Base-by-base conservation (phyloP, 1,284 basidiomycete species). In the Apiotrichum veenhuisii region DNA sequence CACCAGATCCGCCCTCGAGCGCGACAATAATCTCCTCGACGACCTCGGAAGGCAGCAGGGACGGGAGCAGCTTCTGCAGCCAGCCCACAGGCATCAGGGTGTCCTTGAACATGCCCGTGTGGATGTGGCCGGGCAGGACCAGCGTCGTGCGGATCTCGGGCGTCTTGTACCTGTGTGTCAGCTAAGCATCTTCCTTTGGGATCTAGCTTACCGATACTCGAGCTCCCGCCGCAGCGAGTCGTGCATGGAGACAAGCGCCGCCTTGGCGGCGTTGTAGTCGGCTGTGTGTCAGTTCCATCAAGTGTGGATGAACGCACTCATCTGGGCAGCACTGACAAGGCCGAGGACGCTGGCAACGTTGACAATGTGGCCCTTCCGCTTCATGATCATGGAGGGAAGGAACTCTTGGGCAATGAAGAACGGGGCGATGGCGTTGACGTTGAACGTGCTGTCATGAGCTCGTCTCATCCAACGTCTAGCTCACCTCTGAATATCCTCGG, bases 371-470 rank as follows among this genome's bases (percentile, higher is more conserved):
- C 94, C 94, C 1, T 76, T 75, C 44, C 88, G 87, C 33, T 78
- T 78, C 64, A 83, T 83, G 48, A 98, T 81, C 86, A 98, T 89
- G 38, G 82, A 82, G 1, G 95, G 95, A n/a, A 98, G 81, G 81
- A 98, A 96, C 1, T 88, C 88, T 69, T 94, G 92, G 43, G 95
- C 75, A 4, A 85, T 87, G 86, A 89, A 96, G 73, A 91, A 97
- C 70, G 94, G 90, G 2, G 89, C 83, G 0, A 96, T 76, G 1
- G 88, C 86, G 71, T 98, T 98, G 54, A 92, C 88, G 26, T 84
- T 84, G 68, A 98, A 90, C 0, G 93, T 94, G 67, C 93, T 96
- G 66, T 0, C n/a, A 22, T 57, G 41, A 56, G 52, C 22, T 33
- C n/a, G n/a, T n/a, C n/a, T n/a, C n/a, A n/a, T 20, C 12, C 4